phyloP scores from a whole-genome alignment of 1,284 basidiomycete genomes.

The Rhodotorula sp. region DNA sequence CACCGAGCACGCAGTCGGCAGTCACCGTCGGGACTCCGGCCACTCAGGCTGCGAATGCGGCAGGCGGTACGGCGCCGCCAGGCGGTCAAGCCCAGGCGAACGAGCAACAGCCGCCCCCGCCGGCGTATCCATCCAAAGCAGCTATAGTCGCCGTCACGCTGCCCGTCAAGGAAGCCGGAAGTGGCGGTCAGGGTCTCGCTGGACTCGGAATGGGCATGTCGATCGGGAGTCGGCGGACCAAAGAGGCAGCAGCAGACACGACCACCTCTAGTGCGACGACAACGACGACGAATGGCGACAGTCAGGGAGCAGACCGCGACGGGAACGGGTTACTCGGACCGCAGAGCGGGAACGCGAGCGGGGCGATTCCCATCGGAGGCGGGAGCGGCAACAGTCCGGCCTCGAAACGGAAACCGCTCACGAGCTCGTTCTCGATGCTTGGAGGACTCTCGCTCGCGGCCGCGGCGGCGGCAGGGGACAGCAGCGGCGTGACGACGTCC shows the following conservation, averaged over 20 bases:
- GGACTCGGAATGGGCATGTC: slow-evolving; percentile 45
- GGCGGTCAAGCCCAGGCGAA: neutral
- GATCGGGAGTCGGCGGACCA: slow-evolving; percentile 2
- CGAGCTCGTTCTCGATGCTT: slow-evolving; percentile 36
- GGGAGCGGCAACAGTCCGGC: slow-evolving; percentile 15
- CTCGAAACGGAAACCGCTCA: slow-evolving; percentile 27
- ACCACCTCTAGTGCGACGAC: neutral
- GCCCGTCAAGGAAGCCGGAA: slow-evolving; percentile 54
- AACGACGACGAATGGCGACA: too few relatives aligned
- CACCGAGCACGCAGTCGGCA: neutral
- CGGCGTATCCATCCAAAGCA: slow-evolving; percentile 62
- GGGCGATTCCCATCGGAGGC: neutral
- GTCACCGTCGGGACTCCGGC: neutral
- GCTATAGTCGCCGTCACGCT: slow-evolving; percentile 64
- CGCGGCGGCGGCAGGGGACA: neutral
- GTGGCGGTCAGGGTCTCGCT: neutral
- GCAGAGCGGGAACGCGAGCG: too few relatives aligned
- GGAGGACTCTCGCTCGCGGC: slow-evolving; percentile 21
- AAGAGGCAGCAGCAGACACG: neutral
- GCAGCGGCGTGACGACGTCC: slow-evolving; percentile 1
- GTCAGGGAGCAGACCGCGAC: too few relatives aligned
- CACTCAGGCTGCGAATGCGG: neutral
- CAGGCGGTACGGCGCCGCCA: neutral
- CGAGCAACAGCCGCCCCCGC: slow-evolving; percentile 49
- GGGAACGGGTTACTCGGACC: too few relatives aligned